Evolutionary conservation across 1,139 yeast species (phyloP).

Genomic region (Blastobotrys illinoisensis): DNA sequence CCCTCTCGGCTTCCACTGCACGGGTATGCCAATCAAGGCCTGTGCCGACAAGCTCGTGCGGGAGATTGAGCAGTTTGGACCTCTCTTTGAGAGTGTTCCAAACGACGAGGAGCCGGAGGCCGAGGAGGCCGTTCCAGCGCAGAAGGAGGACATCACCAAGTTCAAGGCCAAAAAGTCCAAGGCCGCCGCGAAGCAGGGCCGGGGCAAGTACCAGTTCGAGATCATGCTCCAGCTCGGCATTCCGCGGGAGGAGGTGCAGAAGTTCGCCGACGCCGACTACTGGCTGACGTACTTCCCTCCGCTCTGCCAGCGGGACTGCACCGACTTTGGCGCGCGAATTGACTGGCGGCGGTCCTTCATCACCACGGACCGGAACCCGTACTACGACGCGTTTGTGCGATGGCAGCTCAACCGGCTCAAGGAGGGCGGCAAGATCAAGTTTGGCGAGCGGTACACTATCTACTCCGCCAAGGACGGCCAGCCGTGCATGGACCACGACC

Average conservation of each 20-base stretch:
- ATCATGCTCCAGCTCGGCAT: constrained; percentile 94
- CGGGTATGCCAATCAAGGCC: constrained; percentile 98
- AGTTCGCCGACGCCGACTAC: constrained; percentile 82
- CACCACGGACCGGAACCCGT: constrained; percentile 92
- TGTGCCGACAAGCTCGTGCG: constrained; percentile 93
- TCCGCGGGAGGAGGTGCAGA: constrained; percentile 69
- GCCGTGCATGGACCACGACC: constrained; percentile 99
- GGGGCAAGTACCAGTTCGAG: constrained; percentile 91
- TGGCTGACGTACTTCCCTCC: constrained; percentile 95
- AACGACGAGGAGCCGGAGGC: constrained; percentile 49
- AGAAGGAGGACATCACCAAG: constrained; percentile 75
- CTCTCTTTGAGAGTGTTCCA: constrained; percentile 65
- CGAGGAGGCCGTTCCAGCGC: constrained; percentile 36
- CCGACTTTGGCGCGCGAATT: constrained; percentile 82
- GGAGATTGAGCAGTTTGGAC: constrained; percentile 88
- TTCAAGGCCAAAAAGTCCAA: constrained; percentile 89
- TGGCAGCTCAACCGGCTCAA: constrained; percentile 94
- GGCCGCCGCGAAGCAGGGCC: constrained; percentile 88
- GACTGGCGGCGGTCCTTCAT: constrained; percentile 98
- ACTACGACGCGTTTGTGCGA: constrained; percentile 89
- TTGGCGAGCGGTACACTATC: constrained; percentile 96
- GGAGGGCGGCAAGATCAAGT: constrained; percentile 85
- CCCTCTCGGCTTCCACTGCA: constrained; percentile 98
- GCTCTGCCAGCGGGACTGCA: constrained; percentile 74
- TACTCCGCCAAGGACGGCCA: constrained; percentile 98